phyloP scores from a whole-genome alignment of 106 monocot species.

The Cymbidium sinense region DNA sequence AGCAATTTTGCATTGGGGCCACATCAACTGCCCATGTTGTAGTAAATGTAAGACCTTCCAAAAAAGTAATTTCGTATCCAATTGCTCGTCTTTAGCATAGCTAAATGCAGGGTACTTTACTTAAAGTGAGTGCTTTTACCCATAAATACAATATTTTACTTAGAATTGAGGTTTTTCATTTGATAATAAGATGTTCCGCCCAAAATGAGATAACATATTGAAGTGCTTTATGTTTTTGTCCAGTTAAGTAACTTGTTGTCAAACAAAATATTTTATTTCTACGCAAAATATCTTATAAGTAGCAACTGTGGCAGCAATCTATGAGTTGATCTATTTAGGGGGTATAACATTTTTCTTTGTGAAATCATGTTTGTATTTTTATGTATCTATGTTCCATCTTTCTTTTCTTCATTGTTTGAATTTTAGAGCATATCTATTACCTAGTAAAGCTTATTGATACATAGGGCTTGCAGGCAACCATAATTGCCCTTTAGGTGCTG shows the following conservation, averaged over 20 bases:
- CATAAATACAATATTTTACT: neutral
- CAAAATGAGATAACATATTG: neutral
- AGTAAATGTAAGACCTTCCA: no score
- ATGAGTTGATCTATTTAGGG: neutral
- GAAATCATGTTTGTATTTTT: neutral
- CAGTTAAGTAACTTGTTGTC: neutral
- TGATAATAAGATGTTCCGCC: no score
- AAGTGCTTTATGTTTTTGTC: neutral
- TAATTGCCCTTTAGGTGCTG: neutral
- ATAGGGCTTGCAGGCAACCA: slow-evolving; percentile 4
- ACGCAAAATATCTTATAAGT: neutral
- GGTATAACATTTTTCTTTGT: neutral
- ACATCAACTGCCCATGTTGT: neutral
- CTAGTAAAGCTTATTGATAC: neutral
- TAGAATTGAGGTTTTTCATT: neutral
- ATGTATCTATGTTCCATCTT: neutral
- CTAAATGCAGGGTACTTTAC: neutral
- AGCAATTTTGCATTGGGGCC: neutral
- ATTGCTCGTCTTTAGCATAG: neutral
- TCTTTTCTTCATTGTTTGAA: neutral
- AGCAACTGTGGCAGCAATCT: neutral
- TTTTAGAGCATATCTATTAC: neutral
- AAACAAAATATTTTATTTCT: neutral
- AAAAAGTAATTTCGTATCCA: neutral
- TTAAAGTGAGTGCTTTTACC: neutral